phyloP scores from a whole-genome alignment of 2,329 filamentous ascomycete species.

The Talaromyces sp. region DNA sequence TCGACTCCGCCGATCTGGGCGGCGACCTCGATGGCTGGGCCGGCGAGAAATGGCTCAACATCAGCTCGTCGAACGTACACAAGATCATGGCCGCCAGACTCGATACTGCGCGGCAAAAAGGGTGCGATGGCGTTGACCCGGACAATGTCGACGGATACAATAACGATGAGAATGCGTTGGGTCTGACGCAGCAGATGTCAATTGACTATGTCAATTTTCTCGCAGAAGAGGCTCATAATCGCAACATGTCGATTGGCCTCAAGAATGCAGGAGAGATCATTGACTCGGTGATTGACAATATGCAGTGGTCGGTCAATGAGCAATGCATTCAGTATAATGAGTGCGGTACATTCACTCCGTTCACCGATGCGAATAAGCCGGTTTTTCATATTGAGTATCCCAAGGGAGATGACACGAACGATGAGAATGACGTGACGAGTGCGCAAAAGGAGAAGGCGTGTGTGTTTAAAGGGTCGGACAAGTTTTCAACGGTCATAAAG shows the following conservation, averaged over 20 bases:
- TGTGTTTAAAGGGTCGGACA: constrained; percentile 42
- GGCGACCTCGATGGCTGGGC: constrained; percentile 60
- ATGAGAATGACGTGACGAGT: constrained; percentile 31
- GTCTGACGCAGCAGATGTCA: constrained; percentile 49
- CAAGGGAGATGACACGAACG: constrained; percentile 43
- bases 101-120: constrained; percentile 56
- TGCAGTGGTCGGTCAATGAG: constrained; percentile 68
- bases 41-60: constrained; percentile 64
- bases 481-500: constrained; percentile 64
- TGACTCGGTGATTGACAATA: constrained; percentile 44
- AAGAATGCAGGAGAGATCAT: constrained; percentile 67
- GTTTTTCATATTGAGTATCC: constrained; percentile 74
- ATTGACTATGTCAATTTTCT: constrained; percentile 60
- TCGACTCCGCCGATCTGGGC: constrained; percentile 56
- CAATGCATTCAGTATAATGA: constrained; percentile 61
- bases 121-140: constrained; percentile 66
- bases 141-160: constrained; percentile 68
- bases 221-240: constrained; percentile 50
- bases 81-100: constrained; percentile 62
- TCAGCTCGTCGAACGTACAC: constrained; percentile 56
- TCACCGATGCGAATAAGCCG: constrained; percentile 60
- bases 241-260: constrained; percentile 60
- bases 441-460: constrained; percentile 45
- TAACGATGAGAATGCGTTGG: constrained; percentile 60
- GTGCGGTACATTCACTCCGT: constrained; percentile 56